Evolutionary conservation across 2,329 filamentous ascomycete species (phyloP), one percentile per base, ranked within the genome.

Genomic region (Annulohypoxylon truncatum): DNA sequence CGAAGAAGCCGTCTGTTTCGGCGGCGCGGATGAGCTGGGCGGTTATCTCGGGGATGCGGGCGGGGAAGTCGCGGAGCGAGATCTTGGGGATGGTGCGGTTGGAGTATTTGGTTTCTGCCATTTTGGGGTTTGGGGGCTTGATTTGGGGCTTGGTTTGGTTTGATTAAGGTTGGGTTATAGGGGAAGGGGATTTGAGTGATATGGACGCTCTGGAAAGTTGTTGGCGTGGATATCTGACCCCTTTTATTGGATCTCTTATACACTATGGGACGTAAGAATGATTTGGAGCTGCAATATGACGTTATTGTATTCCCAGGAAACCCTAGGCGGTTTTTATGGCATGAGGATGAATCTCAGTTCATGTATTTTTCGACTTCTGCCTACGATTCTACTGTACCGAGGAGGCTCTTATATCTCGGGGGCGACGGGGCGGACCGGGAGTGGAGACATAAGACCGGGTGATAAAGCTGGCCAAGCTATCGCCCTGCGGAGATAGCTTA

Each of bases 1-100:
- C 83, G 77, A 89, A 89, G 79, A 89, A 89, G n/a, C 87, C 87
- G 55, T 84, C 82, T 6, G 84, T 84, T 68, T 89, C 85, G 1
- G 87, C 85, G 0, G 87, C 87, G 9, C 80, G 69, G 60, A 85
- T 77, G 1, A 89, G 79, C 65, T 87, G 75, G 0, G 74, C 56
- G 0, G 85, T 86, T 68, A 89, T 88, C 40, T 82, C 77, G 61
- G 85, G 81, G 70, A 86, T 82, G 52, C 86, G 83, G 3, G 75
- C 68, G 26, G 83, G 79, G 71, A 87, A 89, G 75, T 87, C 77
- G 42, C 74, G 79, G 2, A 89, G 79, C 0, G 86, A 88, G 73
- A 89, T 85, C 63, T 79, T 77, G 4, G 83, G 84, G 63, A 86
- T 83, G 3, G 74, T 68, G 6, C 82, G 80, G 55, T 80, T 73